Evolutionary conservation across 768 basidiomycete species (phyloP).

Genomic region (Russula griseocarnosa): DNA sequence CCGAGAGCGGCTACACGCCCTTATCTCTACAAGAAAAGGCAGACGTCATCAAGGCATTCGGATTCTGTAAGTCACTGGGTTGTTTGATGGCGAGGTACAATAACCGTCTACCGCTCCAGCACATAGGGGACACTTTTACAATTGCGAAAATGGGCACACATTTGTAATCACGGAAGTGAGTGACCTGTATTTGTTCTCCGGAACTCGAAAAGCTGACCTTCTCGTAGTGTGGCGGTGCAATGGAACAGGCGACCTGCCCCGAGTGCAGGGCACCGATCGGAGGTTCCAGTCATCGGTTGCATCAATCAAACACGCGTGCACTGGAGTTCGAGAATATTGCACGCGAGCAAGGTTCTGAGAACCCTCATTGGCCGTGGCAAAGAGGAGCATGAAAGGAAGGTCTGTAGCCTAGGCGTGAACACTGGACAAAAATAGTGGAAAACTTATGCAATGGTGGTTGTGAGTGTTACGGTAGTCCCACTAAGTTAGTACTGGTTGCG

Average conservation of each 20-base stretch:
- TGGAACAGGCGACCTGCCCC: constrained; percentile 45
- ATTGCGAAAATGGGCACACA: constrained; percentile 52
- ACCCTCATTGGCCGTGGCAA: constrained; percentile 35
- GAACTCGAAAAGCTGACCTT: constrained; percentile 9
- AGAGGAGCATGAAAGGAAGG: constrained; percentile 24
- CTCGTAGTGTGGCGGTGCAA: constrained; percentile 56
- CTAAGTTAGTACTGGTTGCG: too few species aligned
- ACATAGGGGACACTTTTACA: constrained; percentile 36
- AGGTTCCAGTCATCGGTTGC: constrained; percentile 43
- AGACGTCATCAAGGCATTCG: constrained; percentile 33
- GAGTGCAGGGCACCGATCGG: constrained; percentile 57
- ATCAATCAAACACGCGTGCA: constrained; percentile 43
- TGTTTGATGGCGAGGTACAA: too few species aligned
- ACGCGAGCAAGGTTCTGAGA: constrained; percentile 31
- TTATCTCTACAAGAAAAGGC: constrained; percentile 31
- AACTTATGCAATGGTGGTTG: too few species aligned
- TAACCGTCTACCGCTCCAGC: constrained; percentile 21
- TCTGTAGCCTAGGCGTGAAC: too few species aligned
- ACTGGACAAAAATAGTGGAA: too few species aligned
- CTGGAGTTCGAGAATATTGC: constrained; percentile 48
- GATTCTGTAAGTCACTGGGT: constrained; percentile 28
- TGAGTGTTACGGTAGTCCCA: too few species aligned
- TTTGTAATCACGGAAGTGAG: constrained; percentile 56
- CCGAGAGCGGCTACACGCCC: constrained; percentile 28
- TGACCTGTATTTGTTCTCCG: background rate